Conservation (phyloP, 1,139 yeast genomes). For the Hanseniaspora gamundiae region DNA sequence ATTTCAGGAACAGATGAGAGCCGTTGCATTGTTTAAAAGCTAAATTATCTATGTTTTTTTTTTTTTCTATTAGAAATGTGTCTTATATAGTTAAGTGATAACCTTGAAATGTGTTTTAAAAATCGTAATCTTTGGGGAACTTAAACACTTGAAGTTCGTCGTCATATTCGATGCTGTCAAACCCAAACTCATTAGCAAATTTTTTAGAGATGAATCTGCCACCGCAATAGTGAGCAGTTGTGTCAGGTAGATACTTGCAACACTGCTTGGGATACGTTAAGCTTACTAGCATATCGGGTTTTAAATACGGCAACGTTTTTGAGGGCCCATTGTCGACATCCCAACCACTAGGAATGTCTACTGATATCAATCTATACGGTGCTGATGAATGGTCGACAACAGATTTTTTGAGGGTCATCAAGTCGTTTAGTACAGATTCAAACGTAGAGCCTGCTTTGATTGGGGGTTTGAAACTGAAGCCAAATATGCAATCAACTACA, state of each 20-base stretch:
- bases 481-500: constrained; percentile 77
- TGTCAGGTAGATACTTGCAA: constrained; percentile 34
- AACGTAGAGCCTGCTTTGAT: constrained; percentile 59
- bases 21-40: no score
- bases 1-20: no score
- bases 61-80: no score
- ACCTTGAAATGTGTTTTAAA: no score
- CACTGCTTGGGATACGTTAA: constrained; percentile 94
- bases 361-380: constrained; percentile 52
- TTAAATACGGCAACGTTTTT: constrained; percentile 28
- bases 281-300: constrained; percentile 62
- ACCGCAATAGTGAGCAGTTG: constrained; percentile 60
- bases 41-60: no score
- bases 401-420: constrained; percentile 30
- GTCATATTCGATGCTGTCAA: constrained; percentile 45
- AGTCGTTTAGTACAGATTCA: constrained; percentile 38
- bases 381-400: background rate
- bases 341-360: constrained; percentile 96
- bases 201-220: constrained; percentile 66
- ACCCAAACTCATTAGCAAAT: constrained; percentile 62
- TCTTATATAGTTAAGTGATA: no score
- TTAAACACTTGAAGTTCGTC: constrained; percentile 28
- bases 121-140: background rate
- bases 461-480: constrained; percentile 88
- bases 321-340: constrained; percentile 81